A percentile compares a stretch with the other conserved stretches of the same genome.
Evolutionary conservation across 805 yeast genomes (phyloP).

Genomic region (Pichia scutulata): DNA sequence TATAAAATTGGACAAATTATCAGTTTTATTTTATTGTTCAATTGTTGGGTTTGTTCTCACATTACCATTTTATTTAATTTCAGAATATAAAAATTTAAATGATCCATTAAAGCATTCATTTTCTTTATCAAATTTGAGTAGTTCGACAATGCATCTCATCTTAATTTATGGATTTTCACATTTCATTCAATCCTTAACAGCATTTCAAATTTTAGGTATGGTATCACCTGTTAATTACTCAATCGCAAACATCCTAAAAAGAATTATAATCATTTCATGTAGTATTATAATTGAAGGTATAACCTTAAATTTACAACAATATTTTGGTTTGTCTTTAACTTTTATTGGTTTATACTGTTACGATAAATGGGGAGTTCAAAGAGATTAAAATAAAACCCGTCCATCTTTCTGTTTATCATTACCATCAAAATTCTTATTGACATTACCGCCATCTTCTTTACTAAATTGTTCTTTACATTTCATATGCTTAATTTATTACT

Average conservation of each 20-base stretch:
- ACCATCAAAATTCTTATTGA: background rate
- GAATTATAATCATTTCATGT: constrained; percentile 62
- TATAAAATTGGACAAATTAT: constrained; percentile 56
- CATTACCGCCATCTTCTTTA: background rate
- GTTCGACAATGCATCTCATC: constrained; percentile 31
- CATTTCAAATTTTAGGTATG: constrained; percentile 67
- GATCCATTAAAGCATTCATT: constrained; percentile 21
- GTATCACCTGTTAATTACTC: constrained; percentile 73
- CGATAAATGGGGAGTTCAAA: constrained; percentile 55
- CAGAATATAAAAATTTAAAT: constrained; percentile 35
- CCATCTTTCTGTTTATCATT: too few species aligned
- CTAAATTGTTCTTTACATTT: background rate
- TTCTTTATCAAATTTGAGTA: constrained; percentile 25
- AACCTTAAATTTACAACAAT: constrained; percentile 33
- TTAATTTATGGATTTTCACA: constrained; percentile 61
- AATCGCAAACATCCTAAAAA: constrained; percentile 67
- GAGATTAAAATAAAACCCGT: constrained; percentile 17
- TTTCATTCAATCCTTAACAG: constrained; percentile 64
- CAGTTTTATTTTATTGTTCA: constrained; percentile 67
- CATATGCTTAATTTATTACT: background rate
- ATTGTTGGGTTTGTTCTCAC: constrained; percentile 60
- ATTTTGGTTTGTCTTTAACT: constrained; percentile 48
- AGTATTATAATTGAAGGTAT: constrained; percentile 58
- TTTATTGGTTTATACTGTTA: constrained; percentile 59
- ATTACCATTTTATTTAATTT: constrained; percentile 54